Conservation (phyloP, 768 basidiomycete genomes). For the Ramaria rubella region DNA sequence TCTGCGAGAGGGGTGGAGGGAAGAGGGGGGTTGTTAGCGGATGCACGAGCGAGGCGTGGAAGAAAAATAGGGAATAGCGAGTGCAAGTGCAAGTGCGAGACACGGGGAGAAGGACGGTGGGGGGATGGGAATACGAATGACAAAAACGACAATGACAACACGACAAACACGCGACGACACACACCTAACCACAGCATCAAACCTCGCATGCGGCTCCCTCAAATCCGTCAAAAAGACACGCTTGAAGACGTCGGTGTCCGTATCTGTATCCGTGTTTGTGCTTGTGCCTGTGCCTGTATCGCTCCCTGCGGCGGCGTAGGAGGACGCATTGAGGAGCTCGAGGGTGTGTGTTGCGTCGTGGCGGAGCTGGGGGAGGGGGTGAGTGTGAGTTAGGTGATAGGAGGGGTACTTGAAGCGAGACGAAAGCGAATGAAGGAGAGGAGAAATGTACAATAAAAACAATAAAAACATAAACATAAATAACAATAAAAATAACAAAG, state of each 20-base stretch:
- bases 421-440: no score
- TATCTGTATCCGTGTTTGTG: no score
- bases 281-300: no score
- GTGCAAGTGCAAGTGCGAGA: constrained; percentile 50
- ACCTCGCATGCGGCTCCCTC: constrained; percentile 55
- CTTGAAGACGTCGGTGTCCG: constrained; percentile 56
- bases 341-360: constrained; percentile 74
- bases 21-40: no score
- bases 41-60: no score
- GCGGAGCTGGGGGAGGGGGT: constrained; percentile 43
- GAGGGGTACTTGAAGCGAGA: no score
- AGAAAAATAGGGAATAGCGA: constrained; percentile 36
- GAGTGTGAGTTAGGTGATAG: not conserved
- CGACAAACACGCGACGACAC: constrained; percentile 16
- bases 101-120: constrained; percentile 37
- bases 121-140: constrained; percentile 42
- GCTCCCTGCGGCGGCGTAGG: no score
- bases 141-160: constrained; percentile 57
- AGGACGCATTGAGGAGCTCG: constrained; percentile 33
- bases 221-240: constrained; percentile 69
- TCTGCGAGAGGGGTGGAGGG: no score
- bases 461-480: no score
- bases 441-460: no score
- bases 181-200: constrained; percentile 67
- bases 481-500: no score